Conservation (phyloP, 2,329 filamentous ascomycete species). For the Trichoderma citrinoviride region DNA sequence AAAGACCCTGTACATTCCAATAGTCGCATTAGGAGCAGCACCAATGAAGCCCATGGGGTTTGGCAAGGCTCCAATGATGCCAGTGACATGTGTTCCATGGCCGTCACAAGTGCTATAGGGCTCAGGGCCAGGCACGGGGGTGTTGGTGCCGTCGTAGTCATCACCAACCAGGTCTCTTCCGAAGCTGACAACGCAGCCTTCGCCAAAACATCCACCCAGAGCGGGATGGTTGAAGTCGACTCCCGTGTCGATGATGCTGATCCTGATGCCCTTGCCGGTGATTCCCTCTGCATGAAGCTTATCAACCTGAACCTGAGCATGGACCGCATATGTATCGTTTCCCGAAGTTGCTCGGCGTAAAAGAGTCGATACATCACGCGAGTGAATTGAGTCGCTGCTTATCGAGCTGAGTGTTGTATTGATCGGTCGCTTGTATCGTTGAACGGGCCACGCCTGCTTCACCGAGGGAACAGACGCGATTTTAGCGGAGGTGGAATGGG, state of each 20-base stretch:
- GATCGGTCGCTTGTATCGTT: background rate
- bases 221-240: conserved; percentile 47
- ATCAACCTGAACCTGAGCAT: conserved; percentile 56
- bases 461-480: conserved; percentile 44
- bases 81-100: conserved; percentile 46
- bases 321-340: conserved; percentile 32
- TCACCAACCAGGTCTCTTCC: conserved; percentile 46
- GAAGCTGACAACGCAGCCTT: conserved; percentile 42
- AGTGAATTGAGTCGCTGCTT: conserved; percentile 32
- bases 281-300: conserved; percentile 48
- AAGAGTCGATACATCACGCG: background rate
- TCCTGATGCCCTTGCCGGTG: conserved; percentile 51
- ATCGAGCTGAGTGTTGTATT: conserved; percentile 41
- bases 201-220: conserved; percentile 47
- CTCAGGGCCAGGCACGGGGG: conserved; percentile 37
- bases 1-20: conserved; percentile 41
- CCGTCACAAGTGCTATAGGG: conserved; percentile 39
- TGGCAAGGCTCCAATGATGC: conserved; percentile 43
- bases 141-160: conserved; percentile 29
- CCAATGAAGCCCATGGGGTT: conserved; percentile 39
- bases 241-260: conserved; percentile 54
- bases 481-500: conserved; percentile 41
- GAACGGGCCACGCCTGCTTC: conserved; percentile 51
- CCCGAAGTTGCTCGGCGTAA: background rate
- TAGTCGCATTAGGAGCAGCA: conserved; percentile 39